These are phyloP conservation scores for Kwoniella pini DNA, from an alignment of 768 basidiomycete species.

Conservation along the genomic window DNA sequence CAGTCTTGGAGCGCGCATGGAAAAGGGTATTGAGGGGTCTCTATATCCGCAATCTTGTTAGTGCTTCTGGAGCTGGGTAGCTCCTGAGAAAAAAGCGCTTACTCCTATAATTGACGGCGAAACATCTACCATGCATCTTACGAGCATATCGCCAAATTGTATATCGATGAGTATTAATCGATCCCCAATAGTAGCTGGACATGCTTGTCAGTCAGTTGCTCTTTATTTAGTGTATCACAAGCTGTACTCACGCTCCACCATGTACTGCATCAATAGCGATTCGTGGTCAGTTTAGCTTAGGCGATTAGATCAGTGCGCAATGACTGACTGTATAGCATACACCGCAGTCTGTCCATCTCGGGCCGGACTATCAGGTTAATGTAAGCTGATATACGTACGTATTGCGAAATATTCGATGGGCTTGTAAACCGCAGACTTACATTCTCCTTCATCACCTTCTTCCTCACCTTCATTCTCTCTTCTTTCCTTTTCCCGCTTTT, in stretches of 20 bases:
- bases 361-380: constrained; percentile 55
- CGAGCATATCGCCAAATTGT: constrained; percentile 78
- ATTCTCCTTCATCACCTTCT: constrained; percentile 18
- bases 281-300: neutral
- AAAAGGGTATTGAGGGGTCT: constrained; percentile 93
- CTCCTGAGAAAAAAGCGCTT: neutral
- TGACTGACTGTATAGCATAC: constrained; percentile 78
- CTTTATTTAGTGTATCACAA: neutral
- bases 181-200: constrained; percentile 53
- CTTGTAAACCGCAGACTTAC: neutral
- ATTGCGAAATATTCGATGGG: neutral
- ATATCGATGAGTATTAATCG: constrained; percentile 55
- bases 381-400: neutral
- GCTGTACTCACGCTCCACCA: constrained; percentile 49
- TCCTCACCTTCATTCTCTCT: constrained; percentile 50
- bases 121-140: constrained; percentile 88
- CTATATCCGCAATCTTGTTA: no score
- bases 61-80: no score
- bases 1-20: constrained; percentile 83
- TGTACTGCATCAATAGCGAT: constrained; percentile 38
- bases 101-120: constrained; percentile 64
- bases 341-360: constrained; percentile 80
- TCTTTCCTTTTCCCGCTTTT: constrained; percentile 34
- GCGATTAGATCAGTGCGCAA: neutral
- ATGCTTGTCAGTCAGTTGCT: neutral